phyloP scores from a whole-genome alignment of 768 basidiomycete genomes.

The Agaricus blazei region DNA sequence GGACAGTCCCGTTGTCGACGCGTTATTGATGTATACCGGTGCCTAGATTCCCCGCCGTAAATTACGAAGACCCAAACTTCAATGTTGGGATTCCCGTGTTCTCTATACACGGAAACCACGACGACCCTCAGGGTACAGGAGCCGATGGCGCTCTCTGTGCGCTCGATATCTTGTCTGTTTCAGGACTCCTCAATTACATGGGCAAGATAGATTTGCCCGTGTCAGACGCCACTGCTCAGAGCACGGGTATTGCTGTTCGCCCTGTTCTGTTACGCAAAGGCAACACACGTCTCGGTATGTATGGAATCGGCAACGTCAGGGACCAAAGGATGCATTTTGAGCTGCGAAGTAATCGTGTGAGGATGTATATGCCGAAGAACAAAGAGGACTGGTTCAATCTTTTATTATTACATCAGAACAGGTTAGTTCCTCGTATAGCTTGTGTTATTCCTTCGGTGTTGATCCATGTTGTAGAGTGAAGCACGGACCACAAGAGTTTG shows the following conservation, averaged over 20 bases:
- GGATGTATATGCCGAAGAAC: constrained; percentile 94
- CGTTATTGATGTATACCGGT: background rate
- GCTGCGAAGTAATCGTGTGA: constrained; percentile 86
- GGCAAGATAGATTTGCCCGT: constrained; percentile 89
- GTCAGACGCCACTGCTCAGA: constrained; percentile 59
- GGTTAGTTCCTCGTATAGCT: constrained; percentile 41
- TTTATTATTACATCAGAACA: constrained; percentile 90
- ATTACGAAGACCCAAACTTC: constrained; percentile 95
- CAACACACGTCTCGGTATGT: constrained; percentile 79
- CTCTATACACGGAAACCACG: constrained; percentile 99
- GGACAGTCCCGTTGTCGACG: background rate
- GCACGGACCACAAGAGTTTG: constrained; percentile 90
- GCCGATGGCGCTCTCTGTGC: constrained; percentile 94
- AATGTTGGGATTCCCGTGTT: constrained; percentile 97
- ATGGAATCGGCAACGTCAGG: constrained; percentile 95
- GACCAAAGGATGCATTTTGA: constrained; percentile 97
- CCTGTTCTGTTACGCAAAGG: constrained; percentile 93
- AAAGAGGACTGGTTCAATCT: constrained; percentile 95
- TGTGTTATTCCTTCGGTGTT: background rate
- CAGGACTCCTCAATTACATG: constrained; percentile 95
- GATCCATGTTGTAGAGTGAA: constrained; percentile 56
- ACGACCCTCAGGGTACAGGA: constrained; percentile 96
- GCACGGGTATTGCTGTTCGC: constrained; percentile 76
- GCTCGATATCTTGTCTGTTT: constrained; percentile 89
- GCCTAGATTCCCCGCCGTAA: constrained; percentile 87